A percentile compares a stretch with the other conserved stretches of the same genome.
Evolutionary conservation across 164 flowering plant genomes (phyloP).

Genomic region (Buxus sempervirens): DNA sequence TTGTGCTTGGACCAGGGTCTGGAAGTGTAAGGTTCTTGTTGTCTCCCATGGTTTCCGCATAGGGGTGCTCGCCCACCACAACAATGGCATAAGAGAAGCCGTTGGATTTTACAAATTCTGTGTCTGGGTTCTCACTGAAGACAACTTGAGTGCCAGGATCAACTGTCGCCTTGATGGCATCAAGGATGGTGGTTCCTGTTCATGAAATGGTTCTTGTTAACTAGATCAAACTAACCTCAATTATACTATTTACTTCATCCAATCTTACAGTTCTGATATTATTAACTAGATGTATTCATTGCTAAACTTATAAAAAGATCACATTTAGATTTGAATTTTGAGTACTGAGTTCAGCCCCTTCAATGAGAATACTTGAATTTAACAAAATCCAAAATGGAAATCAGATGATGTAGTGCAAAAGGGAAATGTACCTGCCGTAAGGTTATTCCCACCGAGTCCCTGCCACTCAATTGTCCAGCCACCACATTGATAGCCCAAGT

Average conservation of each 20-base stretch:
- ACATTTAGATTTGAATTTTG: too few relatives aligned
- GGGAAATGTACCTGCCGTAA: conserved; percentile 41
- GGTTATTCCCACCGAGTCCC: conserved; percentile 50
- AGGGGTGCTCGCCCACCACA: conserved; percentile 24
- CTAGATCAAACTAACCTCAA: too few relatives aligned
- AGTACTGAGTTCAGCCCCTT: not conserved
- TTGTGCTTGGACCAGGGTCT: conserved; percentile 16
- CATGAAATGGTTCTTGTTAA: too few relatives aligned
- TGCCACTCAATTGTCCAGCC: conserved; percentile 75
- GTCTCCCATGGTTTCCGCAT: conserved; percentile 21
- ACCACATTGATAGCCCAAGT: conserved; percentile 69
- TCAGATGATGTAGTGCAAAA: not conserved
- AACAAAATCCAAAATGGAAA: not conserved
- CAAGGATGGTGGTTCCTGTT: conserved; percentile 23
- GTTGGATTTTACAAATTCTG: conserved; percentile 15
- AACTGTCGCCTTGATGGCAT: conserved; percentile 16
- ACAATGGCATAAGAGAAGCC: conserved; percentile 23
- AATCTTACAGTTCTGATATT: too few relatives aligned
- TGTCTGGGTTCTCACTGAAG: conserved; percentile 17
- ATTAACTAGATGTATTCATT: too few relatives aligned
- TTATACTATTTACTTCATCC: too few relatives aligned
- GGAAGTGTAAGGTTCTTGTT: conserved; percentile 16
- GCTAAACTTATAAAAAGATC: too few relatives aligned
- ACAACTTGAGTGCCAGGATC: conserved; percentile 18
- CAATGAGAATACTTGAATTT: not conserved